phyloP scores from a whole-genome alignment of 2,329 filamentous ascomycete genomes.

The Falciphora oryzae region DNA sequence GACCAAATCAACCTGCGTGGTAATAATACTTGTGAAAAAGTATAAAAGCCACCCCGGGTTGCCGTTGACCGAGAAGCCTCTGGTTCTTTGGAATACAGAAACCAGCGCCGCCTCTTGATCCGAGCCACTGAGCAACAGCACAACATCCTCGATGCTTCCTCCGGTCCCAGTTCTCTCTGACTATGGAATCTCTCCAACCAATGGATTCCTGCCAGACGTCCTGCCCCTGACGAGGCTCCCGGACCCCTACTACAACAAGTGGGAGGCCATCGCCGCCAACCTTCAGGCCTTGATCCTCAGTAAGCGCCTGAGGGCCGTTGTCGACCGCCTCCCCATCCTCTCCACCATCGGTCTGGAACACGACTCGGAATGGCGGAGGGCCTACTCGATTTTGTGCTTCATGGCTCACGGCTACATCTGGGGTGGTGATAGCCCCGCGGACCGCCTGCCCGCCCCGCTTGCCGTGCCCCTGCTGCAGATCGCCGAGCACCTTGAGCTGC shows the following conservation, averaged over 20 bases:
- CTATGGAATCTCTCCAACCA: conserved; percentile 71
- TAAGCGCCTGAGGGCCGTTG: conserved; percentile 71
- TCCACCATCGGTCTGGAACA: conserved; percentile 75
- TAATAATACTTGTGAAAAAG: neutral
- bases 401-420: conserved; percentile 95
- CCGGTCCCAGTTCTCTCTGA: conserved; percentile 61
- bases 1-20: neutral
- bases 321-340: conserved; percentile 77
- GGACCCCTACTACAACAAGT: conserved; percentile 89
- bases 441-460: conserved; percentile 72
- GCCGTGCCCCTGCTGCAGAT: conserved; percentile 76
- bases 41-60: neutral
- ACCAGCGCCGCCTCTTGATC: neutral
- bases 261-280: conserved; percentile 83
- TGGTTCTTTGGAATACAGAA: conserved; percentile 15
- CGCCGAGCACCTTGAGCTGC: conserved; percentile 74
- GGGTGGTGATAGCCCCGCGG: conserved; percentile 75
- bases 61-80: neutral
- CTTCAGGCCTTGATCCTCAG: conserved; percentile 82
- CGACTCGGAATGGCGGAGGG: conserved; percentile 87
- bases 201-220: conserved; percentile 84
- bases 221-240: conserved; percentile 74
- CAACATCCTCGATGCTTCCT: conserved; percentile 42
- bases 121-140: neutral
- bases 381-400: conserved; percentile 85